These are phyloP conservation scores for Cladophialophora yegresii DNA, from an alignment of 2,329 filamentous ascomycete species.

Conservation along the genomic window DNA sequence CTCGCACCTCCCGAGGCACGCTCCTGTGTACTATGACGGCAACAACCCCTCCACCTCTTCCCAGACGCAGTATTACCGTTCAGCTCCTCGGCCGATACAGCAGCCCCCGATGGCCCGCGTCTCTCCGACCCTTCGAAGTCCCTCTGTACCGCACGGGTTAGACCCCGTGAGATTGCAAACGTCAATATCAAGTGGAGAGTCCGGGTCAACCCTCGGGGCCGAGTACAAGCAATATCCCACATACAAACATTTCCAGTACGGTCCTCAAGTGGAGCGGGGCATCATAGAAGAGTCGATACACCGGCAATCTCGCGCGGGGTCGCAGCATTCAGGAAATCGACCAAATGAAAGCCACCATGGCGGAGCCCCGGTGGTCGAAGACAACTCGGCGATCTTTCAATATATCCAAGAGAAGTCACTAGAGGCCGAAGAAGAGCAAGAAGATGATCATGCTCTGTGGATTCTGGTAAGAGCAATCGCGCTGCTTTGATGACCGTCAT, in stretches of 20 bases:
- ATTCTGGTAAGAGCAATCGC: constrained; percentile 43
- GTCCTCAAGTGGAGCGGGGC: constrained; percentile 22
- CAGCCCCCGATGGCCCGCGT: constrained; percentile 24
- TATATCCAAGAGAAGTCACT: constrained; percentile 32
- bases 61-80: constrained; percentile 15
- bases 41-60: constrained; percentile 10
- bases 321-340: constrained; percentile 16
- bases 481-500: neutral
- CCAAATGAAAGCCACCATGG: constrained; percentile 13
- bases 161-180: constrained; percentile 27
- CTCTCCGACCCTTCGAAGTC: constrained; percentile 17
- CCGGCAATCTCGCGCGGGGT: constrained; percentile 20
- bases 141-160: constrained; percentile 12
- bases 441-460: constrained; percentile 47
- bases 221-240: constrained; percentile 28
- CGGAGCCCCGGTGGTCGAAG: constrained; percentile 27
- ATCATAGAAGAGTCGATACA: constrained; percentile 10
- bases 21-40: constrained; percentile 21
- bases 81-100: constrained; percentile 2
- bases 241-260: constrained; percentile 27
- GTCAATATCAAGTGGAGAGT: constrained; percentile 34
- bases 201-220: constrained; percentile 29
- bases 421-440: constrained; percentile 37
- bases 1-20: constrained; percentile 29
- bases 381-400: constrained; percentile 30